Percentiles rank a stretch among this genome's conserved stretches.
These are phyloP conservation scores for Nemania sp. DNA, from an alignment of 2,329 filamentous ascomycete species.

Conservation along the genomic window DNA sequence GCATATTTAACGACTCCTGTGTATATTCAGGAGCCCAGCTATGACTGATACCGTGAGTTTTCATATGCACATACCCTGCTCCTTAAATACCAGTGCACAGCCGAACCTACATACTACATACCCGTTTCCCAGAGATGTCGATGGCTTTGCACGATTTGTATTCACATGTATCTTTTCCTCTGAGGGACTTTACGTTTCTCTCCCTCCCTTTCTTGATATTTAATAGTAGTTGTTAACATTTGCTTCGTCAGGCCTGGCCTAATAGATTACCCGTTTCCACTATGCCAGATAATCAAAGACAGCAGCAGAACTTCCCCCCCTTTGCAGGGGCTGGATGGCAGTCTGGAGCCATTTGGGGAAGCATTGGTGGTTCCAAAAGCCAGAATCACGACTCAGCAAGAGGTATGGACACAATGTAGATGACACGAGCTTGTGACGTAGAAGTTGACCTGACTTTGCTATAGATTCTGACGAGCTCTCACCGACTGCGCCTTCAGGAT, in stretches of 20 bases:
- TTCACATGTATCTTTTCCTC: background rate
- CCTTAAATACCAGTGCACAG: background rate
- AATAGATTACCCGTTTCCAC: conserved; percentile 45
- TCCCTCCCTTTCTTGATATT: background rate
- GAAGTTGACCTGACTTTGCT: conserved; percentile 29
- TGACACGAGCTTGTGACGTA: background rate
- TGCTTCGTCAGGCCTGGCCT: conserved; percentile 29
- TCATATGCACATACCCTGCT: background rate
- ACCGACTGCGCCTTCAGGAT: conserved; percentile 65
- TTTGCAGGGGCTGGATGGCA: conserved; percentile 46
- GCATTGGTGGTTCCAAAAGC: conserved; percentile 52
- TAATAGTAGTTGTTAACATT: conserved; percentile 5
- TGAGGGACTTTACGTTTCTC: background rate
- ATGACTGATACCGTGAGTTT: conserved; percentile 39
- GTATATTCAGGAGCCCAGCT: conserved; percentile 19
- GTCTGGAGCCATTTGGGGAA: conserved; percentile 56
- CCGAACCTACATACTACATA: too few species aligned
- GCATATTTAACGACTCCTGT: background rate
- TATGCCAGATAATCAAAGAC: conserved; percentile 40
- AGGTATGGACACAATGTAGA: conserved; percentile 47
- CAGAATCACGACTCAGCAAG: conserved; percentile 51
- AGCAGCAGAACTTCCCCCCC: conserved; percentile 47
- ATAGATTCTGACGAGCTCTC: conserved; percentile 47
- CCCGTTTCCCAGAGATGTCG: background rate
- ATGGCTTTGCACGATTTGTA: background rate